A percentile compares a stretch with the other conserved stretches of the same genome.
phyloP scores from a whole-genome alignment of 345 rosid species.

The Syzygium grande region DNA sequence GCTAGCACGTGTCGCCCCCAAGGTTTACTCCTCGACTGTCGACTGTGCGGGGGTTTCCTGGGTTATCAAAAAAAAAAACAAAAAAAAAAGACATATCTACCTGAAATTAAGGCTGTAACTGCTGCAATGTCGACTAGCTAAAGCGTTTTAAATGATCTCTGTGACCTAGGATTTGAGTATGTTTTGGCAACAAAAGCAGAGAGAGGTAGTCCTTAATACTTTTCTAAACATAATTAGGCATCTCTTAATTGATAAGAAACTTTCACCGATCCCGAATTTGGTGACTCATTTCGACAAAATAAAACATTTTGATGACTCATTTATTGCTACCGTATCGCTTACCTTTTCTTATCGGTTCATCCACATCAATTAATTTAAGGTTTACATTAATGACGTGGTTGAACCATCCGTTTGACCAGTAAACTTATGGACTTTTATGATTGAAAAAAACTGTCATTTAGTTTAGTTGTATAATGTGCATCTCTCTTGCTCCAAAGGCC shows the following conservation, averaged over 20 bases:
- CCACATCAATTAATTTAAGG: not conserved
- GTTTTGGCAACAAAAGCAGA: not conserved
- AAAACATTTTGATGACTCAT: not conserved
- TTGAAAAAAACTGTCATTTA: not conserved
- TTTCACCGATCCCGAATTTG: not conserved
- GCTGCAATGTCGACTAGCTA: not conserved
- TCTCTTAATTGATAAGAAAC: not conserved
- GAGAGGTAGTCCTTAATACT: not conserved
- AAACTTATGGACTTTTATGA: not conserved
- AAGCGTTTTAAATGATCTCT: not conserved
- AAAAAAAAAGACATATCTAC: not conserved
- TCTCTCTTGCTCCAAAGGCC: not conserved
- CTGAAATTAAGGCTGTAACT: not conserved
- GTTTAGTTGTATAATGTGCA: not conserved
- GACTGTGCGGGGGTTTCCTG: too few relatives aligned
- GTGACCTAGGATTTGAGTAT: not conserved
- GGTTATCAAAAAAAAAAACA: too few relatives aligned
- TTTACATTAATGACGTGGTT: not conserved
- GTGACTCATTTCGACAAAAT: too few relatives aligned
- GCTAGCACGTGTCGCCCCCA: too few relatives aligned
- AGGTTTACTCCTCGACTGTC: too few relatives aligned
- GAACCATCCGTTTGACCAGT: not conserved
- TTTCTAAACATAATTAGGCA: not conserved
- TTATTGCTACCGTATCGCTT: not conserved
- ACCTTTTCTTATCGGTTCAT: too few relatives aligned